Evolutionary conservation across 208 protist genomes (phyloP).

Genomic region (Acanthamoeba triangularis): DNA sequence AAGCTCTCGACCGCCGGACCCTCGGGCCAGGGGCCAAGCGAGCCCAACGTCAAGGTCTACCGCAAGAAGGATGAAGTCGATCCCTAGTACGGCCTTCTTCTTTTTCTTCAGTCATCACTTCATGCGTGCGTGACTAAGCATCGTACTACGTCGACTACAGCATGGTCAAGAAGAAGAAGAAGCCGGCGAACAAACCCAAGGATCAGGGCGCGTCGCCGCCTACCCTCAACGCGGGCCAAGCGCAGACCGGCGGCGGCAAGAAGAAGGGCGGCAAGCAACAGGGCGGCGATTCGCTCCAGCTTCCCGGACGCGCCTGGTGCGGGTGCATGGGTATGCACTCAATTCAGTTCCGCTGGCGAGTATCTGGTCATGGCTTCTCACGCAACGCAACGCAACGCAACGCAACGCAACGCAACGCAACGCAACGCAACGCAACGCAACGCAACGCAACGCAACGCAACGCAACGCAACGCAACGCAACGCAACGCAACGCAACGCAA

Average conservation of each 20-base stretch:
- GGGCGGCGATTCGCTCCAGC: background rate
- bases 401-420: background rate
- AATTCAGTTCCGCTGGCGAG: background rate
- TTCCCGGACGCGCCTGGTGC: constrained; percentile 18
- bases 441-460: background rate
- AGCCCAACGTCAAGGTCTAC: constrained; percentile 23
- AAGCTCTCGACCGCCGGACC: background rate
- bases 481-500: no score
- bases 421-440: background rate
- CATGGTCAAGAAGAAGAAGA: constrained; percentile 61
- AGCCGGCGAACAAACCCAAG: background rate
- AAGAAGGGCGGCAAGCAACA: background rate
- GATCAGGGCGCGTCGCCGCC: background rate
- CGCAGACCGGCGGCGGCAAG: background rate
- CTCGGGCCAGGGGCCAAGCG: background rate
- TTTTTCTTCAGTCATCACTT: background rate
- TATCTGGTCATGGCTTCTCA: background rate
- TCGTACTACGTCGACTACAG: background rate
- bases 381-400: background rate
- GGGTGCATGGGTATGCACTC: constrained; percentile 22
- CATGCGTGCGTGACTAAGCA: background rate
- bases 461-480: background rate
- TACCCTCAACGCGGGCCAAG: background rate
- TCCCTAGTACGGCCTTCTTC: background rate
- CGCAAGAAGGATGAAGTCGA: constrained; percentile 43